Conservation (phyloP, 2,329 filamentous ascomycete genomes). For the Septoria petroselini region DNA sequence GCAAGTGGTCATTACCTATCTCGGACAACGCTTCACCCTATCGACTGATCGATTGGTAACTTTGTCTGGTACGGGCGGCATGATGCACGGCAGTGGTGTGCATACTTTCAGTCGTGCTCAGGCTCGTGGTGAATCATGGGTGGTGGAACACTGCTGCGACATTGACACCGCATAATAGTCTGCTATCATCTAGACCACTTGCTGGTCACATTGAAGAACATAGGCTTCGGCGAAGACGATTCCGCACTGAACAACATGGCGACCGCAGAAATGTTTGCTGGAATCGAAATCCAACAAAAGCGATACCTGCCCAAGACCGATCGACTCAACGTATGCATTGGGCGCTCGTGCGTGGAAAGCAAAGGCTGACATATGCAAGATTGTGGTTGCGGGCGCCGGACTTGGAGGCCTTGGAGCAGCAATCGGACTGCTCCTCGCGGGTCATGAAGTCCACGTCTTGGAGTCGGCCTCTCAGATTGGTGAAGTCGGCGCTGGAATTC, state of each 20-base stretch:
- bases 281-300: neutral
- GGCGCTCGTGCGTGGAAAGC: neutral
- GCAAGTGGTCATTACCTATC: too few species aligned
- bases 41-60: too few species aligned
- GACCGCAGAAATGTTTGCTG: neutral
- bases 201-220: too few species aligned
- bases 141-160: too few species aligned
- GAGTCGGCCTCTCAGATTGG: slow-evolving; percentile 49
- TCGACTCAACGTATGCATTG: neutral
- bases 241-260: neutral
- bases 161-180: too few species aligned
- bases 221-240: too few species aligned
- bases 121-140: too few species aligned
- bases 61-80: too few species aligned
- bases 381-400: slow-evolving; percentile 56
- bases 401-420: slow-evolving; percentile 54
- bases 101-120: too few species aligned
- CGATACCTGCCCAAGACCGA: neutral
- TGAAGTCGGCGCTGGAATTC: slow-evolving; percentile 53
- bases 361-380: slow-evolving; percentile 28
- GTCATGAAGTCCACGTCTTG: slow-evolving; percentile 50
- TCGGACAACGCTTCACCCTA: too few species aligned
- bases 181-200: too few species aligned
- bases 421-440: slow-evolving; percentile 47
- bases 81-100: too few species aligned